Percentiles rank a stretch among this genome's conserved stretches.
Evolutionary conservation across 805 yeast species (phyloP).

Genomic region (Candida montana): DNA sequence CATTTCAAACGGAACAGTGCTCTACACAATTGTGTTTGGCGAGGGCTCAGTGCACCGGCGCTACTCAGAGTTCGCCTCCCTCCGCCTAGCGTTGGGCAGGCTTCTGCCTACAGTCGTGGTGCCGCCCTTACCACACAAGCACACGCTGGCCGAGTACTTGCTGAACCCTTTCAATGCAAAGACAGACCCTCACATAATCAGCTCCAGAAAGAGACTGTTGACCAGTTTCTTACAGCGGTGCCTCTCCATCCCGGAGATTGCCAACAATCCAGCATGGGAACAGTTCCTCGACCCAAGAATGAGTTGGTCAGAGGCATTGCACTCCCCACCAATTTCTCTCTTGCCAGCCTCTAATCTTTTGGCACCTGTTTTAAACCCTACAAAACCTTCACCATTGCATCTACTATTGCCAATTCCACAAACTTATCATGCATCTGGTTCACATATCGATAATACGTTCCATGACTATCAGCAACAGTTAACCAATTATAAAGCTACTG

Average conservation of each 20-base stretch:
- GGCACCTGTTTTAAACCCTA: constrained; percentile 59
- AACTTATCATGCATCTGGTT: constrained; percentile 28
- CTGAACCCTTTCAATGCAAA: constrained; percentile 39
- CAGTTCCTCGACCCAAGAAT: constrained; percentile 83
- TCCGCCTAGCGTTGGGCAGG: constrained; percentile 62
- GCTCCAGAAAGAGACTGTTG: constrained; percentile 70
- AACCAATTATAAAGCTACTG: constrained; percentile 18
- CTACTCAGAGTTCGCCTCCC: constrained; percentile 86
- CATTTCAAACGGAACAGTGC: constrained; percentile 56
- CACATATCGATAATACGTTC: constrained; percentile 15
- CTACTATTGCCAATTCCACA: constrained; percentile 55
- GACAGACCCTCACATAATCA: constrained; percentile 43
- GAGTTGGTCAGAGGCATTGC: constrained; percentile 72
- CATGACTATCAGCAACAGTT: constrained; percentile 25
- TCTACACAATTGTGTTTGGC: constrained; percentile 63
- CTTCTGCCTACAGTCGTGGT: constrained; percentile 77
- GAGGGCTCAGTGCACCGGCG: constrained; percentile 56
- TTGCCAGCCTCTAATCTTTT: constrained; percentile 49
- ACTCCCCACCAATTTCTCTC: constrained; percentile 47
- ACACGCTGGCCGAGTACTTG: constrained; percentile 47
- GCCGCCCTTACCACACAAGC: constrained; percentile 94
- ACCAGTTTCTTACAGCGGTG: constrained; percentile 78
- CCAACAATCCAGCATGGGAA: constrained; percentile 56
- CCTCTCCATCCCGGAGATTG: constrained; percentile 46
- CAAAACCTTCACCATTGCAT: constrained; percentile 53